Conservation (phyloP, 2,329 filamentous ascomycete genomes). For the Pseudopyricularia javanii region DNA sequence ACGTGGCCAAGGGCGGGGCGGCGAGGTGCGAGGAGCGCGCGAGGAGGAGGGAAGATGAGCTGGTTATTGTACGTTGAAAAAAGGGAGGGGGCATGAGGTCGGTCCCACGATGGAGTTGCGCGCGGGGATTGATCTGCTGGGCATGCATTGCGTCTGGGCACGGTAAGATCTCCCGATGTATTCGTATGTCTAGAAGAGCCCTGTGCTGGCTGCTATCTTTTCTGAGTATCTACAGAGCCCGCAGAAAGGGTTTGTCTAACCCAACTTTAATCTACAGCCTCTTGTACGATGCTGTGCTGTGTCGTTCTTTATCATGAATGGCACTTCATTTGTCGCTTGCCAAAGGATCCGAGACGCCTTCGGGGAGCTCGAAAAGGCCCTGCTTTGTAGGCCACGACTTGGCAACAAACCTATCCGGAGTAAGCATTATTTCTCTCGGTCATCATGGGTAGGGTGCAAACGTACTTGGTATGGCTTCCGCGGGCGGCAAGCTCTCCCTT, state of each 20-base stretch:
- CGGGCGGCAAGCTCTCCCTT: constrained; percentile 48
- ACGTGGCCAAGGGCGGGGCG: neutral
- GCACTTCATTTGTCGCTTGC: neutral
- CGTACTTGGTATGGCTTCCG: constrained; percentile 55
- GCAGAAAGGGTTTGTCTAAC: no score
- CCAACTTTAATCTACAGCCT: neutral
- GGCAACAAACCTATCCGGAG: constrained; percentile 10
- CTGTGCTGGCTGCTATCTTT: neutral
- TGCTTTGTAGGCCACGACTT: constrained; percentile 10
- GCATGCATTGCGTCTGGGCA: no score
- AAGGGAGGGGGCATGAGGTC: neutral
- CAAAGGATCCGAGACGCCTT: neutral
- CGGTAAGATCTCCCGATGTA: no score
- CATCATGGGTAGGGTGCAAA: neutral
- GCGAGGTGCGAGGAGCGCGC: neutral
- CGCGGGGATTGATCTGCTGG: no score
- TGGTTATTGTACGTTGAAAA: neutral
- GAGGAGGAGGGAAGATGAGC: neutral
- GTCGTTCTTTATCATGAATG: neutral
- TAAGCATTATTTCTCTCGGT: neutral
- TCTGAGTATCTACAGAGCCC: neutral
- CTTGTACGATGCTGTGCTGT: neutral
- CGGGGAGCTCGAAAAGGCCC: constrained; percentile 1
- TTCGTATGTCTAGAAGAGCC: no score
- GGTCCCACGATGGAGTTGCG: no score